Conservation (phyloP, 805 yeast species). For the Tetrapisispora nanseiensis region DNA sequence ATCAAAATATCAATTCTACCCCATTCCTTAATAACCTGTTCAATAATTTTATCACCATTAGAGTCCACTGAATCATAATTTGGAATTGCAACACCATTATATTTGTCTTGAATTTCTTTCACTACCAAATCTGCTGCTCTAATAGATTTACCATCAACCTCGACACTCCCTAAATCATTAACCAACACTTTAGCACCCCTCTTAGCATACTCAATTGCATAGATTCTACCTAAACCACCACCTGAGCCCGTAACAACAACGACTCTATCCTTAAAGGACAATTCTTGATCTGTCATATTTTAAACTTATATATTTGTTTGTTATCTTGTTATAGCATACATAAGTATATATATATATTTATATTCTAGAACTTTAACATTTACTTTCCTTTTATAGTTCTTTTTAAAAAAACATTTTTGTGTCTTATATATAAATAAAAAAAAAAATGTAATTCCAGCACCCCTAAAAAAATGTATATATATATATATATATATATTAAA, state of each 20-base stretch:
- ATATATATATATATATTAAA: no score
- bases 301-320: no score
- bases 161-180: constrained; percentile 62
- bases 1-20: constrained; percentile 84
- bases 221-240: constrained; percentile 87
- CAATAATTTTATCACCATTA: constrained; percentile 74
- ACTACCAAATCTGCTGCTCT: constrained; percentile 86
- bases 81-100: constrained; percentile 85
- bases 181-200: constrained; percentile 94
- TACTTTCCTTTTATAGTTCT: no score
- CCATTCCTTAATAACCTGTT: constrained; percentile 75
- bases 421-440: no score
- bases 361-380: not conserved
- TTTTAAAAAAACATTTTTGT: no score
- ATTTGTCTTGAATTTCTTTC: constrained; percentile 54
- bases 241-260: constrained; percentile 96
- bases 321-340: no score
- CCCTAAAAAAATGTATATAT: no score
- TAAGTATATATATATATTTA: not conserved
- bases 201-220: constrained; percentile 77
- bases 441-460: no score
- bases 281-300: no score
- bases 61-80: constrained; percentile 83
- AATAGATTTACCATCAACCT: constrained; percentile 40
- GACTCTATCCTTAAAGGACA: constrained; percentile 68